These are phyloP conservation scores for Chenopodium suecicum DNA, from an alignment of 148 eudicot species.

Conservation along the genomic window DNA sequence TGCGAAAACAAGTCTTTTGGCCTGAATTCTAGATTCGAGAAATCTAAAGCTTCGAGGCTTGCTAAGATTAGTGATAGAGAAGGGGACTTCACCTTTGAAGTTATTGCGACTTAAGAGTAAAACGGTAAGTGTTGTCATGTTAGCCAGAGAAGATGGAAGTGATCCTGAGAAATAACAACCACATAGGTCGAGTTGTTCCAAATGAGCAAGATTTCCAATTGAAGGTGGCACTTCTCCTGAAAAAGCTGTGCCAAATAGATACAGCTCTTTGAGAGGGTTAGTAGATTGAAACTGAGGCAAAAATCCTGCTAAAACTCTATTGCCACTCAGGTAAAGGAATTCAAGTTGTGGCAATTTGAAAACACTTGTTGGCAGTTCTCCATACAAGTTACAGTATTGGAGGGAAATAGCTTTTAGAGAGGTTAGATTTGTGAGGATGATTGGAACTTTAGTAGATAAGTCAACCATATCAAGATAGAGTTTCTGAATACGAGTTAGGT, in stretches of 20 bases:
- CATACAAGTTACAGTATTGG: slow-evolving; percentile 20
- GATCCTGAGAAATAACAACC: slow-evolving; percentile 23
- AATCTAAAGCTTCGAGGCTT: not conserved
- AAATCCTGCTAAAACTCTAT: slow-evolving; percentile 20
- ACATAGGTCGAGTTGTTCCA: slow-evolving; percentile 1
- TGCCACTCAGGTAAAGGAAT: slow-evolving; percentile 19
- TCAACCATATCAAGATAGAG: slow-evolving; percentile 21
- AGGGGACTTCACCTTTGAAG: slow-evolving; percentile 9
- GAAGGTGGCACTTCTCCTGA: slow-evolving; percentile 22
- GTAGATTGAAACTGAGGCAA: slow-evolving; percentile 25
- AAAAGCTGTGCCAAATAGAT: slow-evolving; percentile 12
- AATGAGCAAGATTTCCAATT: slow-evolving; percentile 19
- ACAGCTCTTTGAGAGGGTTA: slow-evolving; percentile 8
- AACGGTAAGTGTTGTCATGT: slow-evolving; percentile 15
- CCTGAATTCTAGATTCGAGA: not conserved
- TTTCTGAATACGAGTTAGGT: slow-evolving; percentile 24
- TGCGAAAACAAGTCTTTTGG: not conserved
- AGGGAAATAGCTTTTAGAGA: slow-evolving; percentile 14
- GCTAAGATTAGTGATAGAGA: slow-evolving; percentile 8
- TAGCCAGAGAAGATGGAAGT: slow-evolving; percentile 22
- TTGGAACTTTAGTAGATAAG: slow-evolving; percentile 31
- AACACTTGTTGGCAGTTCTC: slow-evolving; percentile 27
- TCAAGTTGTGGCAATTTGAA: slow-evolving; percentile 35
- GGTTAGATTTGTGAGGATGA: slow-evolving; percentile 20
- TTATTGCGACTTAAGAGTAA: slow-evolving; percentile 3